A percentile compares a stretch with the other conserved stretches of the same genome.
Conservation (phyloP, 768 basidiomycete species). For the Mycena rebaudengoi region DNA sequence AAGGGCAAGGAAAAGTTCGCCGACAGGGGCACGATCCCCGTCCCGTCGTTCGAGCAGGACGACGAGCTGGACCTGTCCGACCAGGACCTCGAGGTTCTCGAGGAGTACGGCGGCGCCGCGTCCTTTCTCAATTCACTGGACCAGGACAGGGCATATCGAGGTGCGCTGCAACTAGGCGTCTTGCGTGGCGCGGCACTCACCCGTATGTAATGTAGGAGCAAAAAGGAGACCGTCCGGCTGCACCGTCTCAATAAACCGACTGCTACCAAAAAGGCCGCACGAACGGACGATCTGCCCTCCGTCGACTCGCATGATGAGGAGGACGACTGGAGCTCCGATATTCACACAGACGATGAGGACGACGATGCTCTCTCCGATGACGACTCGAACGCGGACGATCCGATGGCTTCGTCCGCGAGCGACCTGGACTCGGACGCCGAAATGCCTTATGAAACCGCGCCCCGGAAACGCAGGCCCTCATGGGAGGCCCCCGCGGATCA, state of each 20-base stretch:
- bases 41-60: slow-evolving; percentile 59
- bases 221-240: slow-evolving; percentile 80
- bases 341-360: slow-evolving; percentile 48
- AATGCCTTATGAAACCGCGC: slow-evolving; percentile 76
- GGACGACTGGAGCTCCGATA: slow-evolving; percentile 57
- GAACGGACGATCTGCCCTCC: slow-evolving; percentile 71
- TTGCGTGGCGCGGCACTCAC: too few species aligned
- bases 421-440: slow-evolving; percentile 67
- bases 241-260: slow-evolving; percentile 72
- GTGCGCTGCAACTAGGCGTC: slow-evolving; percentile 48
- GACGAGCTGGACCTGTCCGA: slow-evolving; percentile 71
- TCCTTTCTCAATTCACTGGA: slow-evolving; percentile 80
- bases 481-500: slow-evolving; percentile 58
- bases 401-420: slow-evolving; percentile 22
- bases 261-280: slow-evolving; percentile 47
- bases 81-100: slow-evolving; percentile 71
- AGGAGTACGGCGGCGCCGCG: slow-evolving; percentile 67
- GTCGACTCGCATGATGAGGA: slow-evolving; percentile 73
- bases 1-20: slow-evolving; percentile 68
- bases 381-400: slow-evolving; percentile 20
- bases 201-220: slow-evolving; percentile 86
- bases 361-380: slow-evolving; percentile 28
- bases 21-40: slow-evolving; percentile 67
- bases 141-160: slow-evolving; percentile 80
- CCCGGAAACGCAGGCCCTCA: slow-evolving; percentile 59